Evolutionary conservation across 2,329 filamentous ascomycete species (phyloP), one percentile per base, ranked within the genome.

Genomic region (Nannizziopsis barbatae): DNA sequence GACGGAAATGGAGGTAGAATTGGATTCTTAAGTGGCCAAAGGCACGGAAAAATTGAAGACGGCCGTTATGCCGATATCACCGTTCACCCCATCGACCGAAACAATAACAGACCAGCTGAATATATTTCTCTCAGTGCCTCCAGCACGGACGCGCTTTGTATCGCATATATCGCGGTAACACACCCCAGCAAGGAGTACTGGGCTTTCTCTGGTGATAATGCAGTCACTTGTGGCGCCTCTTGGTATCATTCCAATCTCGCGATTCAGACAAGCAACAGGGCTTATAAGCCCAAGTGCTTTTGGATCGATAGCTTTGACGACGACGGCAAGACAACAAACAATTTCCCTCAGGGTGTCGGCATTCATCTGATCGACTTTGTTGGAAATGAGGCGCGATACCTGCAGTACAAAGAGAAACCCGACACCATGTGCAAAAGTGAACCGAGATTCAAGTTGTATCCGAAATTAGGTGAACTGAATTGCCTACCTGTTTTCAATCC

Each of bases 401-500:
- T 14, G 12, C 14, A 50, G 15, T 50, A 45, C 17, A 15, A 8
- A 17, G 35, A 40, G 3, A 10, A 47, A 6, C 10, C 14, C 6
- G 36, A 41, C 7, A 30, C 35, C 3, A 31, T 47, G 35, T 47
- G 44, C 37, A 33, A 41, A n/a, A 41, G 44, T 27, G 8, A 12
- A 11, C 44, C 44, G 6, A 31, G 44, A 8, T 32, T 40, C 15
- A 17, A 47, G 9, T 10, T 39, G 8, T 47, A 47, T 22, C 51
- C 50, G 30, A 50, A 58, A n/a, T 39, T 55, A 32, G 54, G 47
- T 5, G 55, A 54, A n/a, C 53, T 59, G 31, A 50, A 52, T 10
- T 40, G 42, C 32, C 52, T 61, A 11, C 57, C 57, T 11, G 52
- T 59, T 33, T 62, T 60, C 53, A 47, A 59, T 17, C 58, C 58